A percentile compares a stretch with the other conserved stretches of the same genome.
Conservation (phyloP, 2,329 filamentous ascomycete genomes). For the Westerdykella aurantiaca region DNA sequence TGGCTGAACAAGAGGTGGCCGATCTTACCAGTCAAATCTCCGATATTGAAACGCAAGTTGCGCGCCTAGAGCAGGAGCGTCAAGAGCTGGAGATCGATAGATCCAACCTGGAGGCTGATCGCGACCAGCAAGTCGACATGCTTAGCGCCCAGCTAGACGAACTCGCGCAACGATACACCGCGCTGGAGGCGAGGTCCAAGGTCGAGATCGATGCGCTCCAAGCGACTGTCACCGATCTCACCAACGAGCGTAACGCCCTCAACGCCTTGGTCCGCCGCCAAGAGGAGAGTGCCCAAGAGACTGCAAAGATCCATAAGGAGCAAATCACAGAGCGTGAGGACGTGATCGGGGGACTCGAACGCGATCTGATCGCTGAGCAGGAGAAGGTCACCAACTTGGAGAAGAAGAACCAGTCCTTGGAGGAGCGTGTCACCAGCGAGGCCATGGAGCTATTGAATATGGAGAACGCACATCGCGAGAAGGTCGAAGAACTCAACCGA, state of each 20-base stretch:
- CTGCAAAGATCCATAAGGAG: constrained; percentile 11
- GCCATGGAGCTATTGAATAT: constrained; percentile 29
- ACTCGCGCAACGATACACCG: constrained; percentile 25
- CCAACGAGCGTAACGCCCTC: constrained; percentile 35
- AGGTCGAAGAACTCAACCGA: constrained; percentile 33
- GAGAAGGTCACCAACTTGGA: constrained; percentile 22
- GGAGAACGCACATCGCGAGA: constrained; percentile 17
- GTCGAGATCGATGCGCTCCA: constrained; percentile 28
- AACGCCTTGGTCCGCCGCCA: constrained; percentile 37
- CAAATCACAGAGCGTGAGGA: constrained; percentile 18
- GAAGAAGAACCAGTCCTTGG: constrained; percentile 24
- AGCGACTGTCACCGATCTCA: constrained; percentile 38
- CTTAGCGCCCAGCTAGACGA: constrained; percentile 33
- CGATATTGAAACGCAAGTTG: constrained; percentile 31
- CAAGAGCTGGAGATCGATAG: constrained; percentile 24
- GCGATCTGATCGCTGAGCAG: constrained; percentile 14
- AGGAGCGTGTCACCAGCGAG: constrained; percentile 24
- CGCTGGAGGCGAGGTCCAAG: constrained; percentile 27
- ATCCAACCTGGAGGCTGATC: constrained; percentile 27
- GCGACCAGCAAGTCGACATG: constrained; percentile 30
- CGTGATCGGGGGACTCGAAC: constrained; percentile 17
- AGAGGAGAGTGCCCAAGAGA: constrained; percentile 20
- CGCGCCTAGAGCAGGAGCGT: constrained; percentile 17
- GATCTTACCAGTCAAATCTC: constrained; percentile 30
- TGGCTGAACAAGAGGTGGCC: constrained; percentile 33